Conservation (phyloP, 2,329 filamentous ascomycete species). For the Diaporthe amygdali region DNA sequence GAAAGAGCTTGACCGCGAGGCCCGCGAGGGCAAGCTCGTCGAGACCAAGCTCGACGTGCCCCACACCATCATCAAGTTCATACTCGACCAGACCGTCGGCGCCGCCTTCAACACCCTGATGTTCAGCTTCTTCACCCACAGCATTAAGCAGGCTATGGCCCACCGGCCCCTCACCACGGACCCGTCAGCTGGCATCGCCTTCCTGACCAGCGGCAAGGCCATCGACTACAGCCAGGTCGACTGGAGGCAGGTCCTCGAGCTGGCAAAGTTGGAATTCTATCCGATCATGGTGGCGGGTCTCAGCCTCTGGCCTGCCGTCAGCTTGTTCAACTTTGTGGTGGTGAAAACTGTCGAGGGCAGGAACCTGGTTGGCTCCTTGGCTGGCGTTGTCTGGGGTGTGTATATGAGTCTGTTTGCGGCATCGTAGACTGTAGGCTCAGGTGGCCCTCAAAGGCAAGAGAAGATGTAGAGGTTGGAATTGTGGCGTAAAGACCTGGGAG, state of each 20-base stretch:
- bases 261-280: slow-evolving; percentile 62
- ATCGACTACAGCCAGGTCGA: slow-evolving; percentile 52
- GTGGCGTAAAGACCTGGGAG: not conserved
- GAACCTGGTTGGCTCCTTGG: slow-evolving; percentile 69
- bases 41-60: slow-evolving; percentile 60
- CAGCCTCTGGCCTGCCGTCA: slow-evolving; percentile 73
- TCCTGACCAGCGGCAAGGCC: slow-evolving; percentile 42
- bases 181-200: slow-evolving; percentile 37
- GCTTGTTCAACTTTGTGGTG: slow-evolving; percentile 68
- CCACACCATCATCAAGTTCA: slow-evolving; percentile 72
- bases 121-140: slow-evolving; percentile 65
- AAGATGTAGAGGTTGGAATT: not conserved
- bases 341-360: slow-evolving; percentile 69
- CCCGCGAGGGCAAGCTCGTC: slow-evolving; percentile 43
- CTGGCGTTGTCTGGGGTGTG: slow-evolving; percentile 73
- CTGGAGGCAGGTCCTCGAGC: slow-evolving; percentile 48
- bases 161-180: slow-evolving; percentile 39
- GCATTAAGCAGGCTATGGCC: slow-evolving; percentile 57
- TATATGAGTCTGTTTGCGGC: slow-evolving; percentile 68
- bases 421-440: not conserved
- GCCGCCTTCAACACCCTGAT: slow-evolving; percentile 68
- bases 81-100: slow-evolving; percentile 72
- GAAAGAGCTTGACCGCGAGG: slow-evolving; percentile 53
- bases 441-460: no score
- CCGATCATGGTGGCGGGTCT: slow-evolving; percentile 71